phyloP scores from a whole-genome alignment of 2,329 filamentous ascomycete species.

The Pestalotiopsis sp. region DNA sequence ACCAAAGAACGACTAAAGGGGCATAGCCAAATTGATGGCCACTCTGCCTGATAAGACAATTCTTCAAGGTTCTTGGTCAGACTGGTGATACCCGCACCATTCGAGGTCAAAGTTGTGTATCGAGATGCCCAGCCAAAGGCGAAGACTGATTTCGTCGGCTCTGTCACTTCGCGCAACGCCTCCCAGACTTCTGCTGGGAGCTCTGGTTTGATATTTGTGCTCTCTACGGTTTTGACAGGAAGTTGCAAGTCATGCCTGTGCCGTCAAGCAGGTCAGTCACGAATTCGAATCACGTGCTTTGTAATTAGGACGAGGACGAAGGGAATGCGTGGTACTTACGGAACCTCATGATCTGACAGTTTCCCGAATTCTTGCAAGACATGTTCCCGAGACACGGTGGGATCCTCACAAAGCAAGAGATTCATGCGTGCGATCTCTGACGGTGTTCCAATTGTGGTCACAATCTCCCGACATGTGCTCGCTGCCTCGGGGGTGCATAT shows the following conservation, averaged over 20 bases:
- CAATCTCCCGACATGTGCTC: constrained; percentile 66
- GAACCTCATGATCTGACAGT: constrained; percentile 4
- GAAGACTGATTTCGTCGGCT: constrained; percentile 10
- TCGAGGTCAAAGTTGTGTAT: constrained; percentile 10
- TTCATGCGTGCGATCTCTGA: constrained; percentile 64
- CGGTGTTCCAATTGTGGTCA: constrained; percentile 63
- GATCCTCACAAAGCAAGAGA: constrained; percentile 51
- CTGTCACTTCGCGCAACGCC: constrained; percentile 2
- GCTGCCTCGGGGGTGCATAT: constrained; percentile 70
- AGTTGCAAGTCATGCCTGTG: background rate
- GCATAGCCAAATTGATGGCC: constrained; percentile 10
- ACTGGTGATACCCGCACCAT: constrained; percentile 5
- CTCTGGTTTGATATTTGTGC: background rate
- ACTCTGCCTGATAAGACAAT: background rate
- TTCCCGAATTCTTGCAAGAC: background rate
- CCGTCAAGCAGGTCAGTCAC: background rate
- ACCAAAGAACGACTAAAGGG: constrained; percentile 11
- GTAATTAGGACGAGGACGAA: background rate
- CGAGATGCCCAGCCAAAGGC: constrained; percentile 9
- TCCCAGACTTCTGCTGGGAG: constrained; percentile 2
- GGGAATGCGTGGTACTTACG: background rate
- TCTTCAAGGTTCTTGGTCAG: constrained; percentile 11
- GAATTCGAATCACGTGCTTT: background rate
- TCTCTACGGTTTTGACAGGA: background rate
- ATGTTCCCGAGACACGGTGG: background rate